Evolutionary conservation across 1,284 basidiomycete genomes (phyloP), one percentile per base, ranked within the genome.

Genomic region (Schizophyllum amplum): DNA sequence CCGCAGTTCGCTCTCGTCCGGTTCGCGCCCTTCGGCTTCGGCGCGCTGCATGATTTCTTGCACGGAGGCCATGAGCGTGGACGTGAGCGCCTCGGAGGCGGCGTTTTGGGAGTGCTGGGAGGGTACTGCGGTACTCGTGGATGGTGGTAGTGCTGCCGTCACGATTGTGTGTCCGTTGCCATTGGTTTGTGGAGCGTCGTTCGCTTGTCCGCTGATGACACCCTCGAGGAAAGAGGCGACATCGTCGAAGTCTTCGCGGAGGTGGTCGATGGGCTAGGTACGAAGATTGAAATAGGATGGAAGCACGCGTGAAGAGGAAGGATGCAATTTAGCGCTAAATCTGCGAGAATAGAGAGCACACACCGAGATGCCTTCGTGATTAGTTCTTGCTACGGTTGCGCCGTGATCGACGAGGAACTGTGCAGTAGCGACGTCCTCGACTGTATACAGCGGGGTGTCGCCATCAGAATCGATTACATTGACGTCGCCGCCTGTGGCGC

Each of bases 361-460:
- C 66, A 94, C 93, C n/a, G 85, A 87, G 57, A 88, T 62, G 13
- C 89, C 92, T 63, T 92, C 86, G 26, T 66, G 64, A 68, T 97
- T 96, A 57, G 71, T 74, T 60, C 77, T 72, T 62, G 78, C 73
- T 4, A 87, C 71, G 54, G 78, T 70, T 1, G 92, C 93, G n/a
- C 94, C 94, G 59, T 89, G 83, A 59, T 88, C 80, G 57, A 97
- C 75, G 56, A 96, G 82, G 71, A 81, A 90, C 25, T 75, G 77
- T 0, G 94, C 93, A 0, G 90, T 90, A 55, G 85, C 81, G 55
- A 92, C 67, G 64, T 81, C 81, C 72, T 97, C 94, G 54, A 91
- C 90, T n/a, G 90, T 89, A 74, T 89, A 97, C 17, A 97, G 75
- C 7, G 94, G 93, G 3, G 93, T 95, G 68, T 96, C 94, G 20